Evolutionary conservation across 2,329 filamentous ascomycete species (phyloP).

Genomic region (Aureobasidium mangrovei): DNA sequence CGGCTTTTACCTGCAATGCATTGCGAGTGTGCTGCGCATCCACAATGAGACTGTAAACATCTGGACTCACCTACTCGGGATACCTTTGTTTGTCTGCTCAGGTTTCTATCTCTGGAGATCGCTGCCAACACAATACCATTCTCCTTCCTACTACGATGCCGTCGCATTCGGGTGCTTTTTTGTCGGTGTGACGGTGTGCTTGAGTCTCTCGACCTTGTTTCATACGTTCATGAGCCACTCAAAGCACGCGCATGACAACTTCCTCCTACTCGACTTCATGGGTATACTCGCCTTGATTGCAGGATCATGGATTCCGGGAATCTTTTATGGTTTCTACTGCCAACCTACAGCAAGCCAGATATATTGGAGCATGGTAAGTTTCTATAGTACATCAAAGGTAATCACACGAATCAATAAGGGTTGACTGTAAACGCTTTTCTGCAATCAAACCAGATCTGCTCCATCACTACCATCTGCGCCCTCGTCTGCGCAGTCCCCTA

Average conservation of each 20-base stretch:
- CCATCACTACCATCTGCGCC: constrained; percentile 32
- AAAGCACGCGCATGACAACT: constrained; percentile 60
- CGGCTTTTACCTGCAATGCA: neutral
- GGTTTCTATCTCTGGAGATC: constrained; percentile 21
- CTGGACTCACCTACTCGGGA: constrained; percentile 21
- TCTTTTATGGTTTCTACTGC: constrained; percentile 50
- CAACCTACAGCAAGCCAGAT: constrained; percentile 25
- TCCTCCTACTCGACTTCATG: constrained; percentile 83
- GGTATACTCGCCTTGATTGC: constrained; percentile 83
- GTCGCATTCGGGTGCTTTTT: constrained; percentile 33
- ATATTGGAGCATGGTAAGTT: constrained; percentile 31
- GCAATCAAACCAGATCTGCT: constrained; percentile 15
- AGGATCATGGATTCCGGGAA: constrained; percentile 72
- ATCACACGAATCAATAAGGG: neutral
- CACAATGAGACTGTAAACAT: constrained; percentile 15
- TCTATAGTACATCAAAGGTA: neutral
- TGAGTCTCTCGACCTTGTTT: constrained; percentile 50
- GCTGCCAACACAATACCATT: constrained; percentile 25
- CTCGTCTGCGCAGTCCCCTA: constrained; percentile 30
- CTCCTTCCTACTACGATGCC: constrained; percentile 29
- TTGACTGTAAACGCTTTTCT: neutral
- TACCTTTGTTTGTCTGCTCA: constrained; percentile 22
- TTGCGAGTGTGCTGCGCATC: neutral
- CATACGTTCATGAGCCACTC: constrained; percentile 78
- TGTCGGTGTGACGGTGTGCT: constrained; percentile 29